Conservation (phyloP, 495 filamentous ascomycete genomes). For the Apiosordaria backusii region DNA sequence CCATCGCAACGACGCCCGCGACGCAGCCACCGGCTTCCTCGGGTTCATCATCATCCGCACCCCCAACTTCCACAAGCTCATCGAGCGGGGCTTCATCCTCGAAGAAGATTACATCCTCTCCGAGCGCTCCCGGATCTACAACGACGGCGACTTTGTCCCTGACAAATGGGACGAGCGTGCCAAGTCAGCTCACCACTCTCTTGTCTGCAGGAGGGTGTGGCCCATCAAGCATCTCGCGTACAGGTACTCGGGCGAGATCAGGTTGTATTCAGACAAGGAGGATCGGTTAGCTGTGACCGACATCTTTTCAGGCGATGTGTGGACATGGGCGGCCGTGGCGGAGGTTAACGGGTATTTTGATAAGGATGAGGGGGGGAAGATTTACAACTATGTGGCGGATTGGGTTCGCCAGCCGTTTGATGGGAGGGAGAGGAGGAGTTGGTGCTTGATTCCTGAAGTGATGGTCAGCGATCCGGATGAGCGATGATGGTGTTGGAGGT, state of each 20-base stretch:
- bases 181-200: neutral
- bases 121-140: neutral
- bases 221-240: neutral
- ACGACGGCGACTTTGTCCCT: neutral
- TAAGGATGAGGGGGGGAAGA: neutral
- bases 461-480: no score
- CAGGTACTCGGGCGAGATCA: neutral
- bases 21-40: neutral
- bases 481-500: no score
- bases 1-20: neutral
- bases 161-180: neutral
- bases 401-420: neutral
- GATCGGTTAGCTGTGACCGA: neutral
- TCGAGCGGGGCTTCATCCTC: neutral
- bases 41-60: neutral
- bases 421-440: neutral
- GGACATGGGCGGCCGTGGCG: neutral
- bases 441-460: neutral
- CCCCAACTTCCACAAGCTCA: neutral
- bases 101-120: neutral
- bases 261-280: neutral
- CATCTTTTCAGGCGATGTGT: neutral
- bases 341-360: neutral
- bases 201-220: neutral
- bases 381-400: neutral